A percentile compares a stretch with the other conserved stretches of the same genome.
Evolutionary conservation across 2,329 filamentous ascomycete genomes (phyloP).

Genomic region (Fonsecaea monophora): DNA sequence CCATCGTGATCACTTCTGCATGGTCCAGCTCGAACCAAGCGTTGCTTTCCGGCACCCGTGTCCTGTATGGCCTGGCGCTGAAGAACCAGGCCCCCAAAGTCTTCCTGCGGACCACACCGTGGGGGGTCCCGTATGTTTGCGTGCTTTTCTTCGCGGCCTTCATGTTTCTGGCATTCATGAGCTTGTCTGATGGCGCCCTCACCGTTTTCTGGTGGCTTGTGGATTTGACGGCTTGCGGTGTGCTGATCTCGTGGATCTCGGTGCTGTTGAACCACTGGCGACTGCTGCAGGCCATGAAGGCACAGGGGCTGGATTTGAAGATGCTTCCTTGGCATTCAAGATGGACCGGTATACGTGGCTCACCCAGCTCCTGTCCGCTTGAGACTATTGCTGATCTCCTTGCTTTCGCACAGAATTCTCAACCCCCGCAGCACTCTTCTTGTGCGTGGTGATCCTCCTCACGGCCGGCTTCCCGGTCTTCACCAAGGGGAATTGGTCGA

Average conservation of each 20-base stretch:
- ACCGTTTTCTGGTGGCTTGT: slow-evolving; percentile 72
- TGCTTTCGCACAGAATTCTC: slow-evolving; percentile 58
- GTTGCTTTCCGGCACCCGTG: slow-evolving; percentile 47
- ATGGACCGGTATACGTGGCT: slow-evolving; percentile 64
- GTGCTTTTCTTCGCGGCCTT: slow-evolving; percentile 37
- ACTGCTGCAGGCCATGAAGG: slow-evolving; percentile 60
- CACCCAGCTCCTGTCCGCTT: not conserved
- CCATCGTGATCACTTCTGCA: slow-evolving; percentile 50
- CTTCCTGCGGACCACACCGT: slow-evolving; percentile 41
- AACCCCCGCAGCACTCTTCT: slow-evolving; percentile 66
- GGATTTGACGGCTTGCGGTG: slow-evolving; percentile 66
- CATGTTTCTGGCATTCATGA: slow-evolving; percentile 41
- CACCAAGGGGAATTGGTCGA: slow-evolving; percentile 64
- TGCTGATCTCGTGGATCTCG: slow-evolving; percentile 68
- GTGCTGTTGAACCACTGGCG: slow-evolving; percentile 68
- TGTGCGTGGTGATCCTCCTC: slow-evolving; percentile 69
- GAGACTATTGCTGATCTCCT: not conserved
- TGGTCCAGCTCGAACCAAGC: slow-evolving; percentile 54
- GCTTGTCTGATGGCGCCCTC: slow-evolving; percentile 55
- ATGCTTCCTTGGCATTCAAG: slow-evolving; percentile 68
- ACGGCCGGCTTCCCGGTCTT: slow-evolving; percentile 73
- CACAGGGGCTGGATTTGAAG: slow-evolving; percentile 59
- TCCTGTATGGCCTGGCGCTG: slow-evolving; percentile 49
- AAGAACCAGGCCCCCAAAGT: slow-evolving; percentile 49
- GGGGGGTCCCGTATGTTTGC: slow-evolving; percentile 39